phyloP scores from a whole-genome alignment of 2,329 filamentous ascomycete species.

The Cordyceps tenuipes region DNA sequence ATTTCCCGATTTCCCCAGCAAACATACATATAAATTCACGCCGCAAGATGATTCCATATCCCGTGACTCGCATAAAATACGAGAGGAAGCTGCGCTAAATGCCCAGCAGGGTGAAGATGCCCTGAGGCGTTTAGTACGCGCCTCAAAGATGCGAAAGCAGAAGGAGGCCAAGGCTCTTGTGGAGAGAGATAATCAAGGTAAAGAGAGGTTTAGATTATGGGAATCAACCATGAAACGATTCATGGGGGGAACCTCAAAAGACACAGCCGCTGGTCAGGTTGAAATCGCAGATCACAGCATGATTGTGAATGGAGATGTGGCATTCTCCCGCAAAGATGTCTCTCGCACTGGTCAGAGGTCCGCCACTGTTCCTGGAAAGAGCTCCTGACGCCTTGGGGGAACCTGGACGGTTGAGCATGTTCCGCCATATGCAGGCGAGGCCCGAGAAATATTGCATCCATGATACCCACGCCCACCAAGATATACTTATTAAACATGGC shows the following conservation, averaged over 20 bases:
- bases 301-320: constrained; percentile 51
- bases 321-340: constrained; percentile 45
- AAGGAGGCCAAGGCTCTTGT: constrained; percentile 53
- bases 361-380: constrained; percentile 7
- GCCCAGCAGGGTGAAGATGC: constrained; percentile 56
- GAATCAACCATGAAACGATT: constrained; percentile 52
- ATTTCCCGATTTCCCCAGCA: constrained; percentile 56
- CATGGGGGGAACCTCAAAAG: constrained; percentile 27
- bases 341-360: constrained; percentile 38
- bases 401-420: neutral
- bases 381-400: neutral
- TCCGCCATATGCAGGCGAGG: neutral
- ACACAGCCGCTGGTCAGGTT: constrained; percentile 28
- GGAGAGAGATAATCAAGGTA: constrained; percentile 42
- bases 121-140: constrained; percentile 48
- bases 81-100: constrained; percentile 50
- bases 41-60: constrained; percentile 39
- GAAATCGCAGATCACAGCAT: constrained; percentile 56
- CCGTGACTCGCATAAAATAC: constrained; percentile 48
- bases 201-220: constrained; percentile 51
- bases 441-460: neutral
- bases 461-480: neutral
- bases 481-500: neutral
- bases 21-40: constrained; percentile 55
- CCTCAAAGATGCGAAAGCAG: constrained; percentile 56